Evolutionary conservation across 805 yeast genomes (phyloP), one percentile per base, ranked within the genome.

Genomic region (Millerozyma acaciae): DNA sequence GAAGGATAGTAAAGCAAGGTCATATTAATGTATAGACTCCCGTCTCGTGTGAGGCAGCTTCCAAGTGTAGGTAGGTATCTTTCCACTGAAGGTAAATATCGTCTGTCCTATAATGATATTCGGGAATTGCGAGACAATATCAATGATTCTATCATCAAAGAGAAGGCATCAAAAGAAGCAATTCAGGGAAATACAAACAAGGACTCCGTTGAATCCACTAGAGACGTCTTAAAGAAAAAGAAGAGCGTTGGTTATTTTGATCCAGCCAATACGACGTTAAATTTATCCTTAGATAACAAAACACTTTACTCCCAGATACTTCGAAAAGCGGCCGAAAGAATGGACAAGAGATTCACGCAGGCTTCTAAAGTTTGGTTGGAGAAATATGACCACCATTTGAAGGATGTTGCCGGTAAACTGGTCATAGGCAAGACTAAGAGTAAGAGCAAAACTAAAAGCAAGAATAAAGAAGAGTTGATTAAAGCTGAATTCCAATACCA

Each of bases 251-350:
- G 28, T 20, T 44, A 35, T 31, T 34, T 40, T 20, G 55, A 54
- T 28, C 54, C 57, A 6, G 53, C 53, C 12, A 56, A 56, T 36
- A 21, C 36, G 9, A 32, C 36, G 9, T 44, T 56, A 26, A 41
- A 56, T 32, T 38, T 56, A 12, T 26, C 37, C 12, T 28, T 43
- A 12, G 41, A 38, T 19, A 56, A 56, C 33, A 37, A 40, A 13
- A 32, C 42, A 8, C 37, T 57, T 3, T 50, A 29, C 30, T 41
- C 39, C 3, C 37, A 38, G 7, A 57, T 57, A 7, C 32, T 35
- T 4, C 24, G 38, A 5, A 49, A 35, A 5, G 44, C 49, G 7
- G 27, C 32, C 23, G 34, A 34, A 9, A 42, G 64, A 34, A 50
- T 47, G 41, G 13, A 21, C 7, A 38, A 45, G 30, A 38, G 65